phyloP scores from a whole-genome alignment of 129 eudicot species.

The Artemisia annua region DNA sequence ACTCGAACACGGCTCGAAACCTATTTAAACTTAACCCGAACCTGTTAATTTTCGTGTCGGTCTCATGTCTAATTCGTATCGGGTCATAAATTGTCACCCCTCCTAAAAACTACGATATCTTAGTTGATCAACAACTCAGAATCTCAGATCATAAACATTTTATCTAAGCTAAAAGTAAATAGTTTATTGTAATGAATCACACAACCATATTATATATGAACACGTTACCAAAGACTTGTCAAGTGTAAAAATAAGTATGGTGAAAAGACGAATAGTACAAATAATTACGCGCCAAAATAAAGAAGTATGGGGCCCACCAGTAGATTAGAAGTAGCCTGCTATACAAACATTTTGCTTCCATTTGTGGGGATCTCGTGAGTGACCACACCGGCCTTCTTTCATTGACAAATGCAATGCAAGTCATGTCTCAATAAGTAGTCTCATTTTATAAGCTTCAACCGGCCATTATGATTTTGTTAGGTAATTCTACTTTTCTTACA shows the following conservation, averaged over 20 bases:
- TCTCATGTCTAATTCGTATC: no score
- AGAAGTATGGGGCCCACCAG: slow-evolving; percentile 1
- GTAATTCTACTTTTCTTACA: slow-evolving; percentile 1
- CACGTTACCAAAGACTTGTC: no score
- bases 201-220: no score
- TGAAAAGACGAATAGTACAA: not conserved
- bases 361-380: not conserved
- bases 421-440: not conserved
- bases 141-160: no score
- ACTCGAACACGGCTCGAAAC: no score
- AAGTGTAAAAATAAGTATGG: not conserved
- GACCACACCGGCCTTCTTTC: slow-evolving; percentile 23
- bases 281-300: slow-evolving; percentile 23
- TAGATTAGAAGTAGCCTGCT: not conserved
- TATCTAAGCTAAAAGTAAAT: no score
- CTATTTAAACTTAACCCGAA: no score
- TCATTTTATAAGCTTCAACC: not conserved
- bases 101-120: no score
- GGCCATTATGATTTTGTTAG: slow-evolving; percentile 6
- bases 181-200: no score
- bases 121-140: no score
- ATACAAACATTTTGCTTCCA: slow-evolving; percentile 20
- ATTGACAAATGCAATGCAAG: slow-evolving; percentile 27
- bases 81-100: no score
- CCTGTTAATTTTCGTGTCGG: no score